phyloP scores from a whole-genome alignment of 2,329 filamentous ascomycete genomes.

The Fusarium pseudograminearum region DNA sequence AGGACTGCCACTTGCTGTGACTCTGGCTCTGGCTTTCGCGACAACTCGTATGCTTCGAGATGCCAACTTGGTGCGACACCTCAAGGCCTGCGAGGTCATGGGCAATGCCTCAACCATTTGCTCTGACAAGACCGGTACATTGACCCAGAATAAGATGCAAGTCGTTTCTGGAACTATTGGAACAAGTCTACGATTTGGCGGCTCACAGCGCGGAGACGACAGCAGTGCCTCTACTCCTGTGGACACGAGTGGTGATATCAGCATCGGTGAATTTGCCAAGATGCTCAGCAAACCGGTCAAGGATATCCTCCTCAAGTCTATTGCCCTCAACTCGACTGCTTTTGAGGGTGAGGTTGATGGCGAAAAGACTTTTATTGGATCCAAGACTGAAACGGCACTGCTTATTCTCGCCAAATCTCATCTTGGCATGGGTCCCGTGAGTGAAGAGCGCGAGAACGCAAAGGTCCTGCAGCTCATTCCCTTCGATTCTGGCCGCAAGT shows the following conservation, averaged over 20 bases:
- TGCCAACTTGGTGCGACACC: conserved; percentile 80
- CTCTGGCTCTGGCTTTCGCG: conserved; percentile 79
- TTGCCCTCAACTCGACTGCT: conserved; percentile 77
- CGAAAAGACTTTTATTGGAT: conserved; percentile 75
- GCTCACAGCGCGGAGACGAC: conserved; percentile 46
- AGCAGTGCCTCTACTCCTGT: conserved; percentile 44
- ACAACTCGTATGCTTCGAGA: conserved; percentile 82
- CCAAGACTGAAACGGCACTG: conserved; percentile 81
- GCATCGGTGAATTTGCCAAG: conserved; percentile 60
- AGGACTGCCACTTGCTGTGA: conserved; percentile 82
- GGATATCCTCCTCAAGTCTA: conserved; percentile 69
- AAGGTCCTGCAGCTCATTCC: conserved; percentile 75
- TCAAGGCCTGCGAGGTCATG: conserved; percentile 85
- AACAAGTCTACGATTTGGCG: conserved; percentile 66
- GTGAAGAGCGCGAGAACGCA: conserved; percentile 71
- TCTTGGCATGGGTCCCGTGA: conserved; percentile 74
- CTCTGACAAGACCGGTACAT: conserved; percentile 75
- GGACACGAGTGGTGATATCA: conserved; percentile 54
- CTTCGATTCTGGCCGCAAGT: conserved; percentile 81
- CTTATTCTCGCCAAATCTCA: conserved; percentile 76
- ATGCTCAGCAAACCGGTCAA: conserved; percentile 61
- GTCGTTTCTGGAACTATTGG: conserved; percentile 72
- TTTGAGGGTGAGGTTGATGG: conserved; percentile 81
- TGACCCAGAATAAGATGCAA: conserved; percentile 77
- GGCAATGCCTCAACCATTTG: conserved; percentile 80